phyloP scores from a whole-genome alignment of 2,329 filamentous ascomycete species.

The Colletotrichum scovillei region DNA sequence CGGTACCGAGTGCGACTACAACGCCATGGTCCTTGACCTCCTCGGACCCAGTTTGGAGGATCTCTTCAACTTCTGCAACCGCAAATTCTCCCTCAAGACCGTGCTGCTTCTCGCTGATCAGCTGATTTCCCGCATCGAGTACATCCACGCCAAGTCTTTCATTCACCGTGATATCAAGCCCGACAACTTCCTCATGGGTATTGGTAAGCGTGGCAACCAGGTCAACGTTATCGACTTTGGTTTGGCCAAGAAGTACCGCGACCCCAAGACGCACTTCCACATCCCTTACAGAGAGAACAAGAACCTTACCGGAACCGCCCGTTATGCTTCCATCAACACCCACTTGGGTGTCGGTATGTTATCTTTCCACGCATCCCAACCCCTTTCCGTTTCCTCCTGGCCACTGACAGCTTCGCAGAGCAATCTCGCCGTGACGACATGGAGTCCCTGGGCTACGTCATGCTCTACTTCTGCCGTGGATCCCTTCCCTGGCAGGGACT shows the following conservation, averaged over 20 bases:
- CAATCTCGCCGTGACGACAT: constrained; percentile 99
- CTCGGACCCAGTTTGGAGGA: constrained; percentile 96
- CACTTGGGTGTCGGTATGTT: constrained; percentile 89
- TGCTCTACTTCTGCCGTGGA: constrained; percentile 99
- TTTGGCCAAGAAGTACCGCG: constrained; percentile 99
- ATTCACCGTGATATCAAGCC: constrained; percentile 99
- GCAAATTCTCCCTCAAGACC: constrained; percentile 99
- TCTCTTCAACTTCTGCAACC: constrained; percentile 99
- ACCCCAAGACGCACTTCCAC: constrained; percentile 99
- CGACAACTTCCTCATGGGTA: constrained; percentile 99
- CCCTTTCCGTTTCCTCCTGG: neutral
- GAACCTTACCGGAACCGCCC: constrained; percentile 98
- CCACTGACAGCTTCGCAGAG: constrained; percentile 65
- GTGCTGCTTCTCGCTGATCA: constrained; percentile 96
- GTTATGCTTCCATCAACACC: constrained; percentile 99
- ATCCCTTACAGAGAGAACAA: constrained; percentile 99
- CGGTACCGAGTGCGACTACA: constrained; percentile 99
- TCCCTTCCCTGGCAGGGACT: constrained; percentile 98
- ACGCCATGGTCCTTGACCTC: constrained; percentile 98
- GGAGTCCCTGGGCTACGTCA: constrained; percentile 98
- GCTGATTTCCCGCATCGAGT: constrained; percentile 98
- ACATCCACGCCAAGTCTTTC: constrained; percentile 99
- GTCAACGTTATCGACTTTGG: constrained; percentile 99
- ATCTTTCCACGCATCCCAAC: neutral
- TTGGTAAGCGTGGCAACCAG: constrained; percentile 98